Conservation (phyloP, 371 early-diverging fungal genomes). For the Mortierella sp. region DNA sequence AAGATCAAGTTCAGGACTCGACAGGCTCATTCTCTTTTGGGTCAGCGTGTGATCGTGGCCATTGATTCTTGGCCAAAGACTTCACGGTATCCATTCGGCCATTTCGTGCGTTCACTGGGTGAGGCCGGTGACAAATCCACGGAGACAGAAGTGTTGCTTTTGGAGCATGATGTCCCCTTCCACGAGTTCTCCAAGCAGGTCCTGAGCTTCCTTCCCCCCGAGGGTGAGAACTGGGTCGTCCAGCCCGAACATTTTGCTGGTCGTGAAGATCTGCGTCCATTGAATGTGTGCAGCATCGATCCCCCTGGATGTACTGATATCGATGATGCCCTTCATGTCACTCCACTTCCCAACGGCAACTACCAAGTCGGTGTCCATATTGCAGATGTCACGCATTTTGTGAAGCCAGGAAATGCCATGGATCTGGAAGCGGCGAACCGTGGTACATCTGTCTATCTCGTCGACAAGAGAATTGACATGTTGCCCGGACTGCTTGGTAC, state of each 20-base stretch:
- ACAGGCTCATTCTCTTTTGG: constrained; percentile 79
- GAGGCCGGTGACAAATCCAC: constrained; percentile 92
- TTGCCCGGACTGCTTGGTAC: constrained; percentile 90
- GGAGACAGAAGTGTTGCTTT: constrained; percentile 93
- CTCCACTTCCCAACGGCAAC: constrained; percentile 88
- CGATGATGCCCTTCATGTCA: constrained; percentile 98
- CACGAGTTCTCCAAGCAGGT: constrained; percentile 91
- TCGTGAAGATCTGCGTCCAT: constrained; percentile 83
- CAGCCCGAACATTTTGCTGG: constrained; percentile 76
- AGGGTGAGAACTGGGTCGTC: constrained; percentile 90
- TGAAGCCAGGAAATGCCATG: constrained; percentile 85
- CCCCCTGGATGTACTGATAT: constrained; percentile 99
- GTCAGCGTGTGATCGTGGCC: constrained; percentile 88
- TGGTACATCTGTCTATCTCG: constrained; percentile 96
- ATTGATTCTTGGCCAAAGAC: constrained; percentile 91
- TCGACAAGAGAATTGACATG: constrained; percentile 98
- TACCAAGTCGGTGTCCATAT: constrained; percentile 94
- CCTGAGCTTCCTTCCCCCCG: constrained; percentile 81
- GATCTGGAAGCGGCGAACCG: constrained; percentile 91
- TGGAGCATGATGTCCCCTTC: constrained; percentile 96
- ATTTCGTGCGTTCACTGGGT: constrained; percentile 92
- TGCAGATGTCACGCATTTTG: constrained; percentile 99
- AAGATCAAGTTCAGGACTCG: constrained; percentile 91
- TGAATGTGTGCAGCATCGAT: constrained; percentile 98
- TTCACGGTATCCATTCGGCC: constrained; percentile 88